Percentiles rank a stretch among this genome's conserved stretches.
phyloP scores from a whole-genome alignment of 192 early-diverging fungal genomes.

The Podila clonocystis region DNA sequence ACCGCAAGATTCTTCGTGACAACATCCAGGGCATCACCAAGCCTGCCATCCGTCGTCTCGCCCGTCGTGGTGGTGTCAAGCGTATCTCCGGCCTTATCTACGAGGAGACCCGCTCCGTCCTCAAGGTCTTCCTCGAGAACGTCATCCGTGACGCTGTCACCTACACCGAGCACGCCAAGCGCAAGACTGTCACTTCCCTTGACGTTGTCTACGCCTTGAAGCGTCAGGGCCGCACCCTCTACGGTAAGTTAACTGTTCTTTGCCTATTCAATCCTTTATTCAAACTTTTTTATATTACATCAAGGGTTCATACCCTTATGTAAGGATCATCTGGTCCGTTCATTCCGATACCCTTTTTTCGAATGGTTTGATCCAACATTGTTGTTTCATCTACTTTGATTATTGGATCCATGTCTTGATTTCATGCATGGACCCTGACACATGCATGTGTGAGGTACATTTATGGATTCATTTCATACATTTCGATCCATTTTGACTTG shows the following conservation, averaged over 20 bases:
- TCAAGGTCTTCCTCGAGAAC: slow-evolving; percentile 97
- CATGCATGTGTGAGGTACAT: not conserved
- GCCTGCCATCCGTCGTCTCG: slow-evolving; percentile 96
- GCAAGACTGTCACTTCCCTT: slow-evolving; percentile 99
- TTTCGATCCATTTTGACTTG: not conserved
- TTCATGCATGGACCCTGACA: slow-evolving; percentile 2
- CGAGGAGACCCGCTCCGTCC: slow-evolving; percentile 94
- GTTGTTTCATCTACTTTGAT: not conserved
- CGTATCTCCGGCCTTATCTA: slow-evolving; percentile 98
- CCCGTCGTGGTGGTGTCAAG: slow-evolving; percentile 98
- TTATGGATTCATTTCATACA: not conserved
- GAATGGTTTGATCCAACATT: not conserved
- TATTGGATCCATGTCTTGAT: not conserved
- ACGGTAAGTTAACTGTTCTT: slow-evolving; percentile 39
- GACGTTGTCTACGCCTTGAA: slow-evolving; percentile 99
- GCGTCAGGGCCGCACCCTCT: slow-evolving; percentile 97
- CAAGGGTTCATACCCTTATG: not conserved
- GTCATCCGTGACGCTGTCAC: slow-evolving; percentile 91
- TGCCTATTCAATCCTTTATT: slow-evolving; percentile 3
- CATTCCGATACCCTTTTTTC: slow-evolving; percentile 4
- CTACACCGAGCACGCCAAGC: slow-evolving; percentile 90
- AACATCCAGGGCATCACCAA: slow-evolving; percentile 97
- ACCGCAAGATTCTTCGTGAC: slow-evolving; percentile 98
- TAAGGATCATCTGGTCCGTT: slow-evolving; percentile 12
- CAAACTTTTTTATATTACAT: slow-evolving; percentile 9